Evolutionary conservation across 176 grass and related monocot species (phyloP), one percentile per base, ranked within the genome.

Genomic region (Miscanthus lutarioriparius): DNA sequence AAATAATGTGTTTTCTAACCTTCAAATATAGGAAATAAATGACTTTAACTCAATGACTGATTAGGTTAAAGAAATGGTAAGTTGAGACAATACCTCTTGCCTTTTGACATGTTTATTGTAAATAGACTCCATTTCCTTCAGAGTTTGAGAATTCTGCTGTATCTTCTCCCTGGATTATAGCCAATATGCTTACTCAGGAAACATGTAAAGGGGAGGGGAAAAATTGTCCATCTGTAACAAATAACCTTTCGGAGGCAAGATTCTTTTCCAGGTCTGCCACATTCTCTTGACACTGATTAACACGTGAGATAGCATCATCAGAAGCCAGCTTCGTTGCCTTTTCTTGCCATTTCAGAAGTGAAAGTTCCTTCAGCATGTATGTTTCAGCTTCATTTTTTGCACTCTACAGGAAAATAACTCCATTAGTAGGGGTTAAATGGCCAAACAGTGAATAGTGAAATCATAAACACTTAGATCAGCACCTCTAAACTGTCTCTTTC

Each of bases 401-500:
- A 67, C 82, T 90, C 96, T 98, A 87, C 33, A 84, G 11, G 66
- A 85, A 92, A 65, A 70, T 54, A 85, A 67, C 25, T 67, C 43
- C 47, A 76, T 86, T 23, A 80, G 74, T 80, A 65, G 39, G 48
- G 37, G 64, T 70, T 54, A 84, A 71, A 11, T 70, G 8, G 2
- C 14, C 10, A 82, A 47, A 20, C 32, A 88, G 49, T 26, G 37
- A 56, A 19, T 45, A 88, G 51, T 26, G 37, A 68, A 88, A 88
- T 86, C 2, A 73, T 41, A 72, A 87, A 8, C 59, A 69, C 12
- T 83, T 36, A 11, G 62, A 90, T 75, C 49, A 63, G 32, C 85
- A 98, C 96, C 93, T 95, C 91, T 80, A 98, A 86, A 79, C 59
- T 98, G 66, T 95, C 96, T 88, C 80, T 98, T 94, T 98, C 96